Evolutionary conservation across 164 flowering plant genomes (phyloP).

Genomic region (Cinnamomum micranthum): DNA sequence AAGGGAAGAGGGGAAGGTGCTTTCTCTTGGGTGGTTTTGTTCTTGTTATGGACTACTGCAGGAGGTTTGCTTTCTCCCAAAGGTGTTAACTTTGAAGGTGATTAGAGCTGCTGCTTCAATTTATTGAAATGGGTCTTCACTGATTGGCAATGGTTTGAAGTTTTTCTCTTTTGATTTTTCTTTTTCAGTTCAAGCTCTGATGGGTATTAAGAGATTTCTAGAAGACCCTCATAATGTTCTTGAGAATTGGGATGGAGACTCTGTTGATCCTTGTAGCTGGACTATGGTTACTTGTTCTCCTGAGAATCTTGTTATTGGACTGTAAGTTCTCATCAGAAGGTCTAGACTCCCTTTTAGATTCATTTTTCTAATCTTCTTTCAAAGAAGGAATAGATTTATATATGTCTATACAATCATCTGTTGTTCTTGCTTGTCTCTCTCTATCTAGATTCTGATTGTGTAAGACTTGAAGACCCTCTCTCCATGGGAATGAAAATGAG

Average conservation of each 20-base stretch:
- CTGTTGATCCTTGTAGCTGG: constrained; percentile 99
- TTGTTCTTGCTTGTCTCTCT: not conserved
- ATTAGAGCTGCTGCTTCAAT: constrained; percentile 5
- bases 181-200: constrained; percentile 80
- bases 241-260: constrained; percentile 80
- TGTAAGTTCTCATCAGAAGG: constrained; percentile 51
- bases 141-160: not conserved
- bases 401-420: not conserved
- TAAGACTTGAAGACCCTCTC: no score
- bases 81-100: constrained; percentile 97
- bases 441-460: no score
- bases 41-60: constrained; percentile 42
- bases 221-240: constrained; percentile 82
- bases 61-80: constrained; percentile 68
- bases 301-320: constrained; percentile 59
- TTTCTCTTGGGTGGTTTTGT: constrained; percentile 30
- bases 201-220: constrained; percentile 59
- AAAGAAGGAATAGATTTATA: not conserved
- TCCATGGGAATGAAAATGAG: no score
- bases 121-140: not conserved
- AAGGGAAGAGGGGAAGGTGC: constrained; percentile 20
- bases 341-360: not conserved
- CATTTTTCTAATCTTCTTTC: not conserved
- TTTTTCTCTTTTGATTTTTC: constrained; percentile 9
- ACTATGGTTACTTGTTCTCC: constrained; percentile 89